Evolutionary conservation across 2,329 filamentous ascomycete species (phyloP).

Genomic region (Aspergillus piperis): DNA sequence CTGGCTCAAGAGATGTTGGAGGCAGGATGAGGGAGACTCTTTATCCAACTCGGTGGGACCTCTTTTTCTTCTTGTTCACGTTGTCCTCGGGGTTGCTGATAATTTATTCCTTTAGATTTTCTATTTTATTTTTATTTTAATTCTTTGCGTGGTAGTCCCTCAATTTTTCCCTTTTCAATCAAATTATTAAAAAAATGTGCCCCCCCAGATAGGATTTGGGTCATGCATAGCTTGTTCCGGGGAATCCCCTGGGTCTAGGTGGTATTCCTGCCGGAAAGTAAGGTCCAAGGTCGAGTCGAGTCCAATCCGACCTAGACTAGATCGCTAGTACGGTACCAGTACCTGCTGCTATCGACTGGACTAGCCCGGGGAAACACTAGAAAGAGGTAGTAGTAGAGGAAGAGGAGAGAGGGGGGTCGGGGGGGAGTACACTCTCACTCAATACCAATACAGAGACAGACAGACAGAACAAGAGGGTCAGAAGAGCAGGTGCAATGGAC

Average conservation of each 20-base stretch:
- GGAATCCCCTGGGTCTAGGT: constrained; percentile 8
- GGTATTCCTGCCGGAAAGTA: not conserved
- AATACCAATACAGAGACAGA: not conserved
- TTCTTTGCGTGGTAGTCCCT: not conserved
- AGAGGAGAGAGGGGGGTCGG: not conserved
- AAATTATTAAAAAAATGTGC: not conserved
- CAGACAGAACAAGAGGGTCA: not conserved
- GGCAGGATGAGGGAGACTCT: constrained; percentile 20
- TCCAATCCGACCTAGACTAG: not conserved
- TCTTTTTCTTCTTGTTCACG: constrained; percentile 5
- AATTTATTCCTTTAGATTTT: not conserved
- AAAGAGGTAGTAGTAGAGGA: too few relatives aligned
- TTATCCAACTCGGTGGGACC: constrained; percentile 28
- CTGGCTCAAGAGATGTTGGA: constrained; percentile 4
- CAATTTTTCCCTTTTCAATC: not conserved
- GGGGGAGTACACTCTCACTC: not conserved
- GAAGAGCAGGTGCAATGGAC: not conserved
- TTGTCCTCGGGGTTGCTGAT: not conserved
- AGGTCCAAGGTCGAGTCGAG: not conserved
- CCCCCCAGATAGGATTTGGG: constrained; percentile 1
- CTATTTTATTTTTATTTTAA: not conserved
- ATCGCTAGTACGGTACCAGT: not conserved
- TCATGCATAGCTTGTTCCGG: constrained; percentile 10
- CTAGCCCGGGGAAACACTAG: not conserved
- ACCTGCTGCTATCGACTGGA: not conserved